Evolutionary conservation across 1,284 basidiomycete species (phyloP), one percentile per base, ranked within the genome.

Genomic region (Agroathelia rolfsii): DNA sequence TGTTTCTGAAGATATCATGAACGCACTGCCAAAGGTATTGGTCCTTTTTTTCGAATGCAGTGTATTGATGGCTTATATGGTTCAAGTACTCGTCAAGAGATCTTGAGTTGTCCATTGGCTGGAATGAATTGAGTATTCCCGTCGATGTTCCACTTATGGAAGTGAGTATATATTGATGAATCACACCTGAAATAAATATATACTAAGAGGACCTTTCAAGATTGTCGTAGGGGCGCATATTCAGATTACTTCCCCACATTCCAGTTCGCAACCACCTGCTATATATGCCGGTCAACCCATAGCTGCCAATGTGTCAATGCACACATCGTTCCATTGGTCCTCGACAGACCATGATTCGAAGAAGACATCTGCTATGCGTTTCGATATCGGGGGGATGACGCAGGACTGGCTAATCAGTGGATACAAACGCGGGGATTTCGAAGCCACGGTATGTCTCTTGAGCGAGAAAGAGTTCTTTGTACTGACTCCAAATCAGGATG

Each of bases 351-450:
- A 64, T 23, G 58, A 59, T 32, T 56, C 60, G 30, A 56, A 53
- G 6, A 55, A 53, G 18, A 52, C 55, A 27, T 77, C 76, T 46
- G 48, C 55, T 21, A 68, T 90, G 55, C 66, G 73, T 18, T 90
- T 81, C 46, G 80, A 87, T 40, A 62, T 90, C 6, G 76, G 83
- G 40, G 81, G 86, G 41, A 66, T 73, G 53, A 64, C 74, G 9
- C 70, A 68, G 30, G 84, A 87, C 43, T 90, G 86, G 86, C 61
- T 89, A 2, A 70, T 90, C 9, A 83, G 81, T 41, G 86, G 87
- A 7, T 66, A 68, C 25, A 86, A 85, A 52, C 69, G 76, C 30
- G 87, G 84, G 1, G 78, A 84, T 43, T 87, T 86, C 44, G 41
- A 64, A 16, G 83, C 80, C 7, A 66, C 58, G 54, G 83, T 81